These are phyloP conservation scores for Linanthus parryae DNA, from an alignment of 148 eudicot species.

Conservation along the genomic window DNA sequence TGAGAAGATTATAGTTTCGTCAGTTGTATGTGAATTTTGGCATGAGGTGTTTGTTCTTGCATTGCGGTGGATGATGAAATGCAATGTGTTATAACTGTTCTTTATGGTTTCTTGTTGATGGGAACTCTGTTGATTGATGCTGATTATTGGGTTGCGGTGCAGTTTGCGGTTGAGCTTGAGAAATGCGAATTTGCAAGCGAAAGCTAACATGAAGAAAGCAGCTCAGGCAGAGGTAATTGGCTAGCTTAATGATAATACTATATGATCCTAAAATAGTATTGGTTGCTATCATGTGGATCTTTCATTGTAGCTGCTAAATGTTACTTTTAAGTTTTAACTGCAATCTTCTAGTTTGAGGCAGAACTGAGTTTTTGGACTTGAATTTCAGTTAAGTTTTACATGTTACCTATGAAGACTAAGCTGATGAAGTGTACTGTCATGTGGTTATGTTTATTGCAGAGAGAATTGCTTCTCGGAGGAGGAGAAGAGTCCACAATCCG, in stretches of 20 bases:
- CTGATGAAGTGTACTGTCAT: neutral
- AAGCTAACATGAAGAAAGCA: constrained; percentile 66
- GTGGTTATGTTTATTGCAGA: constrained; percentile 38
- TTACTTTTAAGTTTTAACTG: neutral
- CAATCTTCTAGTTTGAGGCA: too few species aligned
- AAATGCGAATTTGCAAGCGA: constrained; percentile 85
- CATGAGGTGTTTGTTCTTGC: too few species aligned
- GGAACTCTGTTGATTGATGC: too few species aligned
- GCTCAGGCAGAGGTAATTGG: constrained; percentile 70
- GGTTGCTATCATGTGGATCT: constrained; percentile 2
- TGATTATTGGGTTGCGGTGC: neutral
- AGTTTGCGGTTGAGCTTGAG: constrained; percentile 70
- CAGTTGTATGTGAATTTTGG: too few species aligned
- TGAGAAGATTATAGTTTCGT: too few species aligned
- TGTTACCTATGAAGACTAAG: too few species aligned
- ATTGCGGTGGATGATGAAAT: too few species aligned
- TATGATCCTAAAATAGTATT: neutral
- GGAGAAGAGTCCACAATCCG: constrained; percentile 88
- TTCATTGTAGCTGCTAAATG: neutral
- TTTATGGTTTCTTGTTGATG: too few species aligned
- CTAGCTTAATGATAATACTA: too few species aligned
- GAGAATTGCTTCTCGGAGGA: constrained; percentile 90
- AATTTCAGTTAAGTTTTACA: too few species aligned
- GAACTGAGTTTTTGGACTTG: too few species aligned
- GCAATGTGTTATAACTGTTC: too few species aligned